Percentiles rank a stretch among this genome's conserved stretches.
phyloP scores from a whole-genome alignment of 1,284 basidiomycete genomes.

The Bondarzewia mesenterica region DNA sequence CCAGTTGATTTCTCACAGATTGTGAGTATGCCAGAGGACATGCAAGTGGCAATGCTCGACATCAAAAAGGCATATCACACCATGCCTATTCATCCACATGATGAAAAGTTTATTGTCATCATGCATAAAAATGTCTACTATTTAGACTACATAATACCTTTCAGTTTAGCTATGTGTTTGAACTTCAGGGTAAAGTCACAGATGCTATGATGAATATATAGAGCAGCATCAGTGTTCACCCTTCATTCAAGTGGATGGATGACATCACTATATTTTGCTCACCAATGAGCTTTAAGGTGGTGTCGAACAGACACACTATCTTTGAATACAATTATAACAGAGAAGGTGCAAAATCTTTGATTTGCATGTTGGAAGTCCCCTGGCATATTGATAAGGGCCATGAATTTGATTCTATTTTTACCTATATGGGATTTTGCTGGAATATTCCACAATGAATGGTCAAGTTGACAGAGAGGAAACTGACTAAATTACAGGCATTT shows the following conservation, averaged over 20 bases:
- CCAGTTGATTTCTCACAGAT: constrained; percentile 16
- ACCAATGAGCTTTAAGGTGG: too few species aligned
- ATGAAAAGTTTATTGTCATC: constrained; percentile 18
- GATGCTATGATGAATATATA: constrained; percentile 24
- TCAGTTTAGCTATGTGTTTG: constrained; percentile 21
- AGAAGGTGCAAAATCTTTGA: neutral
- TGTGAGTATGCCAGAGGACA: constrained; percentile 20
- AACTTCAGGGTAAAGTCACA: constrained; percentile 22
- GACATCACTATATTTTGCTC: constrained; percentile 19
- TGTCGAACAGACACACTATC: too few species aligned
- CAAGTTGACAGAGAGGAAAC: constrained; percentile 11
- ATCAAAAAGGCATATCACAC: constrained; percentile 26
- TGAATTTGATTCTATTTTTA: constrained; percentile 20
- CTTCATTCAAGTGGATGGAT: constrained; percentile 27
- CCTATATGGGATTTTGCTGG: constrained; percentile 33
- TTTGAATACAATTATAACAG: neutral
- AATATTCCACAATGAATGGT: constrained; percentile 20
- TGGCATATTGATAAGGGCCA: constrained; percentile 2
- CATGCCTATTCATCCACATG: constrained; percentile 19
- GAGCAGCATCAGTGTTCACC: constrained; percentile 10
- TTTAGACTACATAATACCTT: constrained; percentile 20
- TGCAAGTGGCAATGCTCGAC: constrained; percentile 25
- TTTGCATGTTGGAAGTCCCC: neutral
- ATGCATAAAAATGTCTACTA: constrained; percentile 21
- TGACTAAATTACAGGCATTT: constrained; percentile 9